phyloP scores from a whole-genome alignment of 192 early-diverging fungal genomes.

The Gryganskiella cystojenkinii region DNA sequence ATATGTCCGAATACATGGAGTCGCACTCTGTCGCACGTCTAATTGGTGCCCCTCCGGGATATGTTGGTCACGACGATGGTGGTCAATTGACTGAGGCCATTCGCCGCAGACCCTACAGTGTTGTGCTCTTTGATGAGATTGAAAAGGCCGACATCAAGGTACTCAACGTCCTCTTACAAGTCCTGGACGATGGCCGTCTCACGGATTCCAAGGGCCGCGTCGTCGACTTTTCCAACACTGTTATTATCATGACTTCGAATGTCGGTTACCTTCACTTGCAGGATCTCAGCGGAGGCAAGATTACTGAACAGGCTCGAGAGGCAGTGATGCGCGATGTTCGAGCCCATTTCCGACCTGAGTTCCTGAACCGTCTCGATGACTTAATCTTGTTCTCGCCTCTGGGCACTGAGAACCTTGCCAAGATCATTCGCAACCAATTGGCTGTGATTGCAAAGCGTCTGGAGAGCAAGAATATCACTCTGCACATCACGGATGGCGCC shows the following conservation, averaged over 20 bases:
- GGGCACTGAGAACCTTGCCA: conserved; percentile 65
- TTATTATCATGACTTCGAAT: conserved; percentile 97
- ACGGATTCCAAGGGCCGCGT: conserved; percentile 92
- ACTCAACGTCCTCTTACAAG: conserved; percentile 81
- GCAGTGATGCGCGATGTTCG: conserved; percentile 87
- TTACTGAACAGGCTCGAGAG: conserved; percentile 51
- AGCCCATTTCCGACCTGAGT: conserved; percentile 88
- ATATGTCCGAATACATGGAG: conserved; percentile 99
- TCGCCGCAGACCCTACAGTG: conserved; percentile 90
- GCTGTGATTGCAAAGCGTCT: conserved; percentile 66
- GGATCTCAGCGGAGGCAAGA: conserved; percentile 43
- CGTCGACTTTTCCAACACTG: conserved; percentile 95
- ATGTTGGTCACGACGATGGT: conserved; percentile 96
- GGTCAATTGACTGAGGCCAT: conserved; percentile 96
- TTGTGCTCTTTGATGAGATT: conserved; percentile 98
- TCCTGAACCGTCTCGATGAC: conserved; percentile 97
- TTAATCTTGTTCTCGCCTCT: conserved; percentile 90
- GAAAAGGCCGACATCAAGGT: conserved; percentile 95
- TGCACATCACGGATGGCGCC: conserved; percentile 79
- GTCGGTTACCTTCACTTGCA: conserved; percentile 69
- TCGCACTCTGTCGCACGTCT: conserved; percentile 86
- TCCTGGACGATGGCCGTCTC: conserved; percentile 94
- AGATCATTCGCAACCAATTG: conserved; percentile 82
- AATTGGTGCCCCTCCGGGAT: conserved; percentile 96
- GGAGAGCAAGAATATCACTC: conserved; percentile 76